A percentile compares a stretch with the other conserved stretches of the same genome.
phyloP scores from a whole-genome alignment of 1,284 basidiomycete species.

The Ceratobasidium sp. region DNA sequence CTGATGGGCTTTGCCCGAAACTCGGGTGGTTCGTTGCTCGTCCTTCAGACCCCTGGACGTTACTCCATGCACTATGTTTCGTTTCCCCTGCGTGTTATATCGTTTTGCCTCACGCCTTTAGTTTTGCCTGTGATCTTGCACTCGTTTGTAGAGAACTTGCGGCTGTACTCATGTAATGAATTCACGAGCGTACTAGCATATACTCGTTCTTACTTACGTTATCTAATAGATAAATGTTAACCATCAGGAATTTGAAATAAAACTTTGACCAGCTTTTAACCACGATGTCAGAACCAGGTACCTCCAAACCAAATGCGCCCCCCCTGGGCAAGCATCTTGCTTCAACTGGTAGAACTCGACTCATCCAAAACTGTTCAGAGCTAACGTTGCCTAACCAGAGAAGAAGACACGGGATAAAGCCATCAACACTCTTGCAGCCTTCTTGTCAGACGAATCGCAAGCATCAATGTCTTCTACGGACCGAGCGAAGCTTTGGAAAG shows the following conservation, averaged over 20 bases:
- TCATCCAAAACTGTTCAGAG: conserved; percentile 9
- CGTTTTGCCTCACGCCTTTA: background rate
- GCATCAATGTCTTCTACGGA: conserved; percentile 74
- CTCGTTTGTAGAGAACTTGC: conserved; percentile 6
- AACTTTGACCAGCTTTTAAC: conserved; percentile 20
- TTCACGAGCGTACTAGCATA: too few species aligned
- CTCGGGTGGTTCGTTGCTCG: background rate
- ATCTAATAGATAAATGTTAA: conserved; percentile 4
- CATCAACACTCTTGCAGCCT: conserved; percentile 77
- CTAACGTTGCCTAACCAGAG: conserved; percentile 61
- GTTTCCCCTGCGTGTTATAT: background rate
- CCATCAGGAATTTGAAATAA: conserved; percentile 30
- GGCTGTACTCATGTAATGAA: background rate
- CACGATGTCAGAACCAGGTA: conserved; percentile 25
- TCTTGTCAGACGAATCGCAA: conserved; percentile 72
- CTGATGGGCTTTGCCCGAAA: too few species aligned
- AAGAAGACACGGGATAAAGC: conserved; percentile 92
- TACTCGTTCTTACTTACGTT: background rate
- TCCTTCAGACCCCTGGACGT: background rate
- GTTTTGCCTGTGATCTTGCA: background rate
- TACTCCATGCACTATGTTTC: background rate
- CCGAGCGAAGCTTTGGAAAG: conserved; percentile 96
- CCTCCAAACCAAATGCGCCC: conserved; percentile 10
- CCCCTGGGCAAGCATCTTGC: conserved; percentile 91
- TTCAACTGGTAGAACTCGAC: conserved; percentile 74